These are phyloP conservation scores for Plasmodium gallinaceum DNA, from an alignment of 169 alveolate species.

Conservation along the genomic window DNA sequence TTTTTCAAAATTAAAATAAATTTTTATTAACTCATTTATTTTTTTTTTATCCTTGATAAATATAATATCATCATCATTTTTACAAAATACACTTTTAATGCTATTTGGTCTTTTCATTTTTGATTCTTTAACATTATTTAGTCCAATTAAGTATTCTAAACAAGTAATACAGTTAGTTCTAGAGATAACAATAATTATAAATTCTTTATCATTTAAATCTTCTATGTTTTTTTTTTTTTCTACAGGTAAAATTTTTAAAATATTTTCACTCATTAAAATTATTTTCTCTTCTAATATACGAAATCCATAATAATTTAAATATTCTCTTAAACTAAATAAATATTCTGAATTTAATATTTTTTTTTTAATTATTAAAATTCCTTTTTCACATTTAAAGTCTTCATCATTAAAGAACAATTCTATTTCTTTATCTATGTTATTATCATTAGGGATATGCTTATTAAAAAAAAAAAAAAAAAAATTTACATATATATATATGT, in stretches of 20 bases:
- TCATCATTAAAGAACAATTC: slow-evolving; percentile 50
- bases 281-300: slow-evolving; percentile 56
- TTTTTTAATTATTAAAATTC: slow-evolving; percentile 26
- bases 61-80: slow-evolving; percentile 19
- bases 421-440: slow-evolving; percentile 65
- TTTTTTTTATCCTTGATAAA: slow-evolving; percentile 43
- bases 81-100: slow-evolving; percentile 39
- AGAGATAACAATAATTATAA: slow-evolving; percentile 29
- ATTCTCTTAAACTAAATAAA: slow-evolving; percentile 28
- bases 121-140: slow-evolving; percentile 24
- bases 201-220: neutral
- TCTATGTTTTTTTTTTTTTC: neutral
- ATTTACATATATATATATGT: neutral
- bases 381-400: slow-evolving; percentile 40
- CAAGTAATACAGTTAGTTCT: slow-evolving; percentile 64
- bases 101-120: slow-evolving; percentile 23
- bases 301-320: slow-evolving; percentile 50
- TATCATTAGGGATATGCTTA: slow-evolving; percentile 60
- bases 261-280: neutral
- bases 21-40: slow-evolving; percentile 25
- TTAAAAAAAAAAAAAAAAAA: slow-evolving; percentile 14
- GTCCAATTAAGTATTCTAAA: slow-evolving; percentile 44
- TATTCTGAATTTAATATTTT: slow-evolving; percentile 9
- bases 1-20: slow-evolving; percentile 41
- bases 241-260: neutral